Base-by-base conservation (phyloP, 2,329 filamentous ascomycete species). In the Grosmannia clavigera region DNA sequence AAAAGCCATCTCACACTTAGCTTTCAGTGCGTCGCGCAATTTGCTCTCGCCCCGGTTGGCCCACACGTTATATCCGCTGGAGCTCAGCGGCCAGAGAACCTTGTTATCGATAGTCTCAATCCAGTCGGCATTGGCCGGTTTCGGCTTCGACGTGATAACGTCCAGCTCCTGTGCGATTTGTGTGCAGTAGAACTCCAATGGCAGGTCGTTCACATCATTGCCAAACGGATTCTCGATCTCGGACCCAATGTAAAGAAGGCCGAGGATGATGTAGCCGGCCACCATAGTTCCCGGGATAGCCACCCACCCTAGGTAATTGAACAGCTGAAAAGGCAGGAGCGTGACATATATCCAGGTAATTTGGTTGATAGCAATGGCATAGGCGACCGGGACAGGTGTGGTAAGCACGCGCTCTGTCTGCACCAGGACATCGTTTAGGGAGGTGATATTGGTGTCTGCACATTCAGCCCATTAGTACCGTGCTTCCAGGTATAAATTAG, bases 311-410 rank as follows among this genome's bases (percentile, higher is more conserved):
- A 90, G 78, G 9, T 72, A 68, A 2, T 68, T 67, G 68, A 78
- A 81, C 2, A 90, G 79, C 70, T 90, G 87, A 76, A 90, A 90
- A 1, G 87, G 87, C 14, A 90, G 76, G 52, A 86, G 75, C 63
- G 87, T 74, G 58, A 89, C 82, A 71, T 90, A 90, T 53, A 87
- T 79, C 83, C 85, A 88, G 12, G 86, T 86, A 67, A 90, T 90
- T 70, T 90, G 87, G 14, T 83, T 81, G 67, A 89, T 88, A 65
- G 86, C 81, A 66, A 90, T 90, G 65, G 80, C 82, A 74, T 90
- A 90, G 43, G 86, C 87, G 57, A 86, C 77, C 0, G 87, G 87
- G 0, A 90, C 76, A 85, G 64, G 87, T 1, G 86, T 90, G 66
- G 83, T 84, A 46, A 89, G 80, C 9, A 90, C 83, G 60, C 86